Evolutionary conservation across 2,329 filamentous ascomycete genomes (phyloP).

Genomic region (Ceratocystiopsis brevicomis): DNA sequence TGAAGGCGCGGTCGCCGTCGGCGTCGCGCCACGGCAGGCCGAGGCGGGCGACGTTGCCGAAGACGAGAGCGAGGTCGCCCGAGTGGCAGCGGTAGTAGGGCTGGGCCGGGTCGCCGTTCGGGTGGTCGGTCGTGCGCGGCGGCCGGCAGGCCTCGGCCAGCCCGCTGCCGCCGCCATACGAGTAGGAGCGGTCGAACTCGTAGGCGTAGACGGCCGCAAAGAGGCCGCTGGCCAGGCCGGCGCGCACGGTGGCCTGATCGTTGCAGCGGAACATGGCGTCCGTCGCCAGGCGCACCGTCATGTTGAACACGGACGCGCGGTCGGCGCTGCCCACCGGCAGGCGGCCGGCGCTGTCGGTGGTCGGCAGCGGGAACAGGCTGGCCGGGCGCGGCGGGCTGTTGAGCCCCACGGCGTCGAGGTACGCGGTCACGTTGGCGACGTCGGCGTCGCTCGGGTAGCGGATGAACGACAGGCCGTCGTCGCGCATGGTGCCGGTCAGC

Average conservation of each 20-base stretch:
- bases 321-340: conserved; percentile 26
- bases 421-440: conserved; percentile 12
- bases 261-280: conserved; percentile 41
- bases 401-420: conserved; percentile 17
- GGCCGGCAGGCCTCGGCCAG: conserved; percentile 29
- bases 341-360: conserved; percentile 7
- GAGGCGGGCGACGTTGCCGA: conserved; percentile 28
- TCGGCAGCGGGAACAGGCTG: conserved; percentile 29
- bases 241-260: conserved; percentile 37
- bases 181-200: conserved; percentile 38
- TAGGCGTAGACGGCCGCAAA: conserved; percentile 37
- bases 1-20: conserved; percentile 18
- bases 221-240: conserved; percentile 23
- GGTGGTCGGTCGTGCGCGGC: conserved; percentile 17
- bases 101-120: conserved; percentile 22
- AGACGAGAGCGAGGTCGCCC: conserved; percentile 33
- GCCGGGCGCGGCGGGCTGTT: conserved; percentile 17
- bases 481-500: conserved; percentile 34
- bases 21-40: conserved; percentile 25
- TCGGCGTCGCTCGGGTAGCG: conserved; percentile 21
- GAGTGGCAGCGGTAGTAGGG: conserved; percentile 37
- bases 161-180: conserved; percentile 30
- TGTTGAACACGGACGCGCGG: conserved; percentile 32
- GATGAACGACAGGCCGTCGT: conserved; percentile 37
- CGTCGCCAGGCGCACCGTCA: conserved; percentile 33